Evolutionary conservation across 1,284 basidiomycete genomes (phyloP).

Genomic region (Earliella scabrosa): DNA sequence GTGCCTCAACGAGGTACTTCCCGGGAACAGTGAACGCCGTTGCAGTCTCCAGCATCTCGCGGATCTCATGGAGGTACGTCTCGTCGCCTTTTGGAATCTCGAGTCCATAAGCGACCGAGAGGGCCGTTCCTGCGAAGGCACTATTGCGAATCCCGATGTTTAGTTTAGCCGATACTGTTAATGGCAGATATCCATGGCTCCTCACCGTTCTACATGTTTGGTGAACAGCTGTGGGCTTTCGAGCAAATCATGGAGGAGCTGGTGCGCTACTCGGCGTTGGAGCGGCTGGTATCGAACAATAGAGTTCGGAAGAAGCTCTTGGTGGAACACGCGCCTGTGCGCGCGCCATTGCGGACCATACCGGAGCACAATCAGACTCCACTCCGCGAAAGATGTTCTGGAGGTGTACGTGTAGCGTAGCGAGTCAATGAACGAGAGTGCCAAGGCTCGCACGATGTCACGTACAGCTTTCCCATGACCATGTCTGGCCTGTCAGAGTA

Average conservation of each 20-base stretch:
- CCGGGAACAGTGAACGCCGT: slow-evolving; percentile 4
- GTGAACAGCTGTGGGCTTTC: neutral
- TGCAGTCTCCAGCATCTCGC: neutral
- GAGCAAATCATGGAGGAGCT: neutral
- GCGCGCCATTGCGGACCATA: slow-evolving; percentile 9
- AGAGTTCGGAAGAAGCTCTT: neutral
- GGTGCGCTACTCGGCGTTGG: neutral
- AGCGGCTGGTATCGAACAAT: neutral
- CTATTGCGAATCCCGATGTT: neutral
- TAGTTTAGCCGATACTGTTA: no score
- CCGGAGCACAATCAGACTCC: neutral
- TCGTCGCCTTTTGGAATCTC: slow-evolving; percentile 22
- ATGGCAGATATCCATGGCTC: no score
- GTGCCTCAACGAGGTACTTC: slow-evolving; percentile 4
- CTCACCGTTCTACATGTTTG: neutral
- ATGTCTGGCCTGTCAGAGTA: slow-evolving; percentile 16
- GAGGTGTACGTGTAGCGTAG: no score
- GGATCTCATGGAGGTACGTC: neutral
- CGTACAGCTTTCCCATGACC: slow-evolving; percentile 14
- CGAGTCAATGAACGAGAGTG: neutral
- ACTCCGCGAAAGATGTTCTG: neutral
- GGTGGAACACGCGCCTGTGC: slow-evolving; percentile 6
- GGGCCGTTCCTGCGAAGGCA: slow-evolving; percentile 1
- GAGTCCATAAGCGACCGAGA: slow-evolving; percentile 5
- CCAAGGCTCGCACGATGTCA: neutral